These are phyloP conservation scores for Colletotrichum liaoningense DNA, from an alignment of 2,329 filamentous ascomycete genomes.

Conservation along the genomic window DNA sequence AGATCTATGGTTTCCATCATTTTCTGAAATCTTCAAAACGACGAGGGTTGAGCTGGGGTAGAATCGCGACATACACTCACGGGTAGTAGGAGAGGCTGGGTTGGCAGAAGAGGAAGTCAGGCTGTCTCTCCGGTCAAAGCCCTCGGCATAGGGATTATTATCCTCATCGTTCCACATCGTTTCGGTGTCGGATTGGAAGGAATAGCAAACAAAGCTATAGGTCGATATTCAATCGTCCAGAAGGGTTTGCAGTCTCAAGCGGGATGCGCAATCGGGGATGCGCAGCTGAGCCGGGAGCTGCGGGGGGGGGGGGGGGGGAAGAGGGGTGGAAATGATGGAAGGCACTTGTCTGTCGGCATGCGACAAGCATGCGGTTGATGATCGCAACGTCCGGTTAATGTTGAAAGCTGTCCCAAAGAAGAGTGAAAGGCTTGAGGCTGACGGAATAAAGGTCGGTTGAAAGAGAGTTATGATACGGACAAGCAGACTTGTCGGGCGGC, in stretches of 20 bases:
- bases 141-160: slow-evolving; percentile 94
- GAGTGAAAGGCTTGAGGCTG: not conserved
- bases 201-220: slow-evolving; percentile 23
- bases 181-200: not conserved
- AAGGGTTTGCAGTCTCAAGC: slow-evolving; percentile 29
- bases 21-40: slow-evolving; percentile 34
- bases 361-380: not conserved
- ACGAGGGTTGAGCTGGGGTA: not conserved
- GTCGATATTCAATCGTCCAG: slow-evolving; percentile 16
- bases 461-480: slow-evolving; percentile 4
- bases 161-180: slow-evolving; percentile 99
- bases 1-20: slow-evolving; percentile 53
- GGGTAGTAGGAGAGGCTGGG: slow-evolving; percentile 70
- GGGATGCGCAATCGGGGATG: slow-evolving; percentile 28
- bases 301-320: slow-evolving; percentile 27
- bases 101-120: slow-evolving; percentile 76
- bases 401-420: not conserved
- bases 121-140: slow-evolving; percentile 89
- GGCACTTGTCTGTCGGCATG: slow-evolving; percentile 9
- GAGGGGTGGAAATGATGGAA: slow-evolving; percentile 20
- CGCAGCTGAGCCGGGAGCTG: slow-evolving; percentile 34
- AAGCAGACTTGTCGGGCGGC: slow-evolving; percentile 9
- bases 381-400: not conserved
- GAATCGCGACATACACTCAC: slow-evolving; percentile 52
- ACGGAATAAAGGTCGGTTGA: slow-evolving; percentile 13